Conservation (phyloP, 2,329 filamentous ascomycete species). For the Dothideomycetes sp. region DNA sequence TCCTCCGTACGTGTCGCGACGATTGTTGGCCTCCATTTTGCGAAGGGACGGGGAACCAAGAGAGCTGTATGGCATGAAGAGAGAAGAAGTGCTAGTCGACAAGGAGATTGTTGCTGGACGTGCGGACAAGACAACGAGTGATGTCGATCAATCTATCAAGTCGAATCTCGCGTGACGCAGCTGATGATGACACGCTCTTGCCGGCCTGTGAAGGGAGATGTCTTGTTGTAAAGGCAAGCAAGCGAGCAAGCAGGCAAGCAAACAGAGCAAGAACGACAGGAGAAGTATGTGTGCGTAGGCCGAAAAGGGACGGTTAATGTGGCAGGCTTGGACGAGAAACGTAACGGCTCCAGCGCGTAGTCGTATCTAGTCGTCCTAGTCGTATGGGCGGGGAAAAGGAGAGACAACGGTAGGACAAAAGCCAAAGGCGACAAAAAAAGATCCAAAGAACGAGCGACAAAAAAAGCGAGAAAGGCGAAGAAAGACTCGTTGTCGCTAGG, state of each 20-base stretch:
- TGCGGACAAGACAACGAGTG: no score
- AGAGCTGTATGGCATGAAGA: constrained; percentile 52
- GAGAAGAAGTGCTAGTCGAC: background rate
- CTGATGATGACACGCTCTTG: no score
- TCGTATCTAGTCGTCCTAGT: constrained; percentile 7
- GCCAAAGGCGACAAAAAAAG: constrained; percentile 10
- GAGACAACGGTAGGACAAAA: constrained; percentile 13
- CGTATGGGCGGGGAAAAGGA: constrained; percentile 13
- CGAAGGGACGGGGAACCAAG: constrained; percentile 59
- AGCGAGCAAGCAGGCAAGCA: background rate
- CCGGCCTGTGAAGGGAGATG: background rate
- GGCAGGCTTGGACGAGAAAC: background rate
- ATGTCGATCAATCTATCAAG: no score
- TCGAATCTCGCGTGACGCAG: no score
- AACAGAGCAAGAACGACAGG: no score
- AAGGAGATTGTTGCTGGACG: background rate
- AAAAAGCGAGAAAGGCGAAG: constrained; percentile 7
- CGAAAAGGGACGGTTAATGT: constrained; percentile 1
- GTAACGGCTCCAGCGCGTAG: constrained; percentile 9
- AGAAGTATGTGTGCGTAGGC: background rate
- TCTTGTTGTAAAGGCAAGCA: background rate
- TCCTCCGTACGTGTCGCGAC: constrained; percentile 28
- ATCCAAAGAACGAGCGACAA: constrained; percentile 4
- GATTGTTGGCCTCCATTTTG: constrained; percentile 69
- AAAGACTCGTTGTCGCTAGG: background rate